Percentiles rank a stretch among this genome's conserved stretches.
phyloP scores from a whole-genome alignment of 2,329 filamentous ascomycete species.

The Lasiodiplodia gonubiensis region DNA sequence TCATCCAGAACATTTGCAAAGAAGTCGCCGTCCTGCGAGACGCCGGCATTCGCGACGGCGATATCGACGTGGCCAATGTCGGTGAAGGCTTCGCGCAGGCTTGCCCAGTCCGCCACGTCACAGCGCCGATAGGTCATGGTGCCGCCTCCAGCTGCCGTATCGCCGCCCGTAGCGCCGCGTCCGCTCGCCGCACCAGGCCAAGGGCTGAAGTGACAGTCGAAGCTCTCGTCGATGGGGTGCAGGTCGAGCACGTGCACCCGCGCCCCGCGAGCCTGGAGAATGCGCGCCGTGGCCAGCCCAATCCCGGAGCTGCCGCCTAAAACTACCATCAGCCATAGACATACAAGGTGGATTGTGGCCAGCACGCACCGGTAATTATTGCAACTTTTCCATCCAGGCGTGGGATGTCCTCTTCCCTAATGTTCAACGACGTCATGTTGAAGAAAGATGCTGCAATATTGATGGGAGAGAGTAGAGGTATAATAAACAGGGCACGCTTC shows the following conservation, averaged over 20 bases:
- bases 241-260: constrained; percentile 51
- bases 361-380: neutral
- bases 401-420: constrained; percentile 1
- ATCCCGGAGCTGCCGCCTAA: constrained; percentile 47
- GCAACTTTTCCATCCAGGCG: neutral
- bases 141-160: neutral
- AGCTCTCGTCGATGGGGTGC: constrained; percentile 32
- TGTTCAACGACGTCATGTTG: neutral
- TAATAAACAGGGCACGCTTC: neutral
- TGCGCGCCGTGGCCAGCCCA: constrained; percentile 50
- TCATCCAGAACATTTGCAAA: constrained; percentile 42
- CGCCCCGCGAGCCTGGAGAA: constrained; percentile 47
- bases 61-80: constrained; percentile 37
- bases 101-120: constrained; percentile 37
- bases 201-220: constrained; percentile 26
- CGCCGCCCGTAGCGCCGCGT: neutral
- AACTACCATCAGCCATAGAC: too few species aligned
- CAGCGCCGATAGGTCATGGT: constrained; percentile 36
- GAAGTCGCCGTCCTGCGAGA: constrained; percentile 40
- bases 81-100: constrained; percentile 36
- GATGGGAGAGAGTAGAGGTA: neutral
- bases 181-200: neutral
- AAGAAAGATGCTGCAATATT: too few species aligned
- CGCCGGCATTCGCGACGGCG: constrained; percentile 45
- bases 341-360: too few species aligned